Base-by-base conservation (phyloP, 1,139 yeast species). In the Nadsonia commutata region DNA sequence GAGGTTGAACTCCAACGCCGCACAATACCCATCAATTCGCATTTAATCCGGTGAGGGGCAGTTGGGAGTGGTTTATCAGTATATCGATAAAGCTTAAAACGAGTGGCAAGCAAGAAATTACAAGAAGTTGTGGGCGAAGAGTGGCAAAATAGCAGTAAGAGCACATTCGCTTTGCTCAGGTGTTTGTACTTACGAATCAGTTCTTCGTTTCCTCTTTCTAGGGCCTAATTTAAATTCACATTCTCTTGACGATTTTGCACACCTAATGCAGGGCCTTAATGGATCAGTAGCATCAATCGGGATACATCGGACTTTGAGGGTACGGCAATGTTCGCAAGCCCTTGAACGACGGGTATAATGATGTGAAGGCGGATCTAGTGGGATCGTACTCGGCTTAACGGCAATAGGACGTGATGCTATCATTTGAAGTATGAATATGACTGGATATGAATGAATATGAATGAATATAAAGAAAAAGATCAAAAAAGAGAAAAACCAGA, bases 271-370 rank as follows among this genome's bases (percentile, higher is more conserved):
- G 0, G 90, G 76, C n/a, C 77, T 73, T 2, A 67, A 57, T 3
- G 79, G 80, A 48, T 74, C 69, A 13, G 62, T 52, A 0, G 71
- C 67, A 56, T 81, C 80, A 1, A 80, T 67, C 0, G 94, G 93
- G 11, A 80, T 76, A 58, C 95, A 85, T 51, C 80, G 78, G 31
- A 84, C 94, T 55, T 85, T 85, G 42, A 84, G 67, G 1, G 81
- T 59, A 54, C 85, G 94, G 57, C 95, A 85, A 44, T 79, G 72
- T 45, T 78, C 79, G 59, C 95, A 85, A 1, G 95, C 95, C 43
- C 72, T 72, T 1, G 76, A 57, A 39, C 73, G 52, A 40, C 73
- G 54, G 39, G 23, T 21, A 9, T 21, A n/a, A 9, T 21, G 9
- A 6, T 21, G 23, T 6, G 23, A 9, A 21, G 23, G 23, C 8